phyloP scores from a whole-genome alignment of 192 early-diverging fungal genomes.

The Mortierella claussenii region DNA sequence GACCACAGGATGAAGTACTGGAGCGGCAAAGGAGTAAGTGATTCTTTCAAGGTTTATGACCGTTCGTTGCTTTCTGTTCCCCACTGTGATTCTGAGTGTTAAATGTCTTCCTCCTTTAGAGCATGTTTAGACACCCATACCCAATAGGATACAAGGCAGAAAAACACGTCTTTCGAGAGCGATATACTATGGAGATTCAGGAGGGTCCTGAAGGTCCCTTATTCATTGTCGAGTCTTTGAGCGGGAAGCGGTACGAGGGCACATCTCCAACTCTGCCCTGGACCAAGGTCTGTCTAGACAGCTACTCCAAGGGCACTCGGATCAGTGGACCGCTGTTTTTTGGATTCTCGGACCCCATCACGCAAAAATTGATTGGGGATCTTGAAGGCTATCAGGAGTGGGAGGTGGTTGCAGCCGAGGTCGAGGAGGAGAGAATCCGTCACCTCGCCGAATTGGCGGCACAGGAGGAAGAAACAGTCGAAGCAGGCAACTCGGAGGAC shows the following conservation, averaged over 20 bases:
- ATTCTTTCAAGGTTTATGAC: background rate
- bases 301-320: slow-evolving; percentile 60
- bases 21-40: slow-evolving; percentile 61
- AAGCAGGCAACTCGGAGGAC: too few species aligned
- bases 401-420: slow-evolving; percentile 39
- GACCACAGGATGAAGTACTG: slow-evolving; percentile 56
- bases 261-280: slow-evolving; percentile 63
- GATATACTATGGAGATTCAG: slow-evolving; percentile 61
- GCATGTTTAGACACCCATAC: slow-evolving; percentile 62
- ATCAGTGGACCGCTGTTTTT: slow-evolving; percentile 67
- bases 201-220: slow-evolving; percentile 54
- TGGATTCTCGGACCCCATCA: slow-evolving; percentile 67
- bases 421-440: background rate
- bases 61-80: background rate
- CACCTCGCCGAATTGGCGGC: background rate
- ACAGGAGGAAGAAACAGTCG: too few species aligned
- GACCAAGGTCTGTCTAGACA: slow-evolving; percentile 60
- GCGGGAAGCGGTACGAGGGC: slow-evolving; percentile 53
- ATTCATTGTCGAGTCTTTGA: slow-evolving; percentile 58
- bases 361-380: slow-evolving; percentile 58
- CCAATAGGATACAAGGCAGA: slow-evolving; percentile 62
- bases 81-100: background rate
- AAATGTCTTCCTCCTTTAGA: slow-evolving; percentile 31
- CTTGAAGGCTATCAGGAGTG: slow-evolving; percentile 55
- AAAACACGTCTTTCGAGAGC: slow-evolving; percentile 59